phyloP scores from a whole-genome alignment of 495 filamentous ascomycete species.

The Hypoxylon rickii region DNA sequence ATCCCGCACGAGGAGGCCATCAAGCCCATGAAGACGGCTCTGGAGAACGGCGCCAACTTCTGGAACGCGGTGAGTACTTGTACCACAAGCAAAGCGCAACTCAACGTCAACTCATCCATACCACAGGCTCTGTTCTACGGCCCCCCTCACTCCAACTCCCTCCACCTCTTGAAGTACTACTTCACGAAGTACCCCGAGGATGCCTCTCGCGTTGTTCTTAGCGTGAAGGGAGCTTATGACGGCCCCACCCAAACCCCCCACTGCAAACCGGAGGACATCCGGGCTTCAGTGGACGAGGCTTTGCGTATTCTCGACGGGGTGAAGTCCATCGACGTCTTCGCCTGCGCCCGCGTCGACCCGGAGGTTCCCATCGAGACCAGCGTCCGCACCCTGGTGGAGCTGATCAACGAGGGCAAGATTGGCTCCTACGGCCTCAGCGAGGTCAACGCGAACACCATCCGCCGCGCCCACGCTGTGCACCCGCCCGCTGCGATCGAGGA shows the following conservation, averaged over 20 bases:
- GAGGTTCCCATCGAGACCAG: constrained; percentile 47
- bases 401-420: constrained; percentile 63
- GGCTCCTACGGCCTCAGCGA: constrained; percentile 53
- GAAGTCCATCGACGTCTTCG: constrained; percentile 75
- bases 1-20: constrained; percentile 60
- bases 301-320: constrained; percentile 62
- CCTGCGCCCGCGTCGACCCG: constrained; percentile 69
- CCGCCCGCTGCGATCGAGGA: constrained; percentile 47
- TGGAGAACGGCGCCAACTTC: constrained; percentile 62
- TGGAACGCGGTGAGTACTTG: constrained; percentile 62
- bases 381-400: constrained; percentile 29
- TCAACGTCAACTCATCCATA: background rate
- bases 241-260: constrained; percentile 19
- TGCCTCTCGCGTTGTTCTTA: constrained; percentile 61
- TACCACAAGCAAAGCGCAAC: background rate
- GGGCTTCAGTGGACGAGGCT: constrained; percentile 67
- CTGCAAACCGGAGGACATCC: constrained; percentile 61
- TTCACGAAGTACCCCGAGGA: constrained; percentile 63
- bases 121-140: constrained; percentile 52
- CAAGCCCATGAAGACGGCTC: constrained; percentile 61
- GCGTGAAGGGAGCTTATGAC: constrained; percentile 58
- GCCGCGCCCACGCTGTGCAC: constrained; percentile 40
- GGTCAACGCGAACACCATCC: constrained; percentile 39
- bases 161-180: constrained; percentile 61
- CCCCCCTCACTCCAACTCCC: constrained; percentile 47